Base-by-base conservation (phyloP, 2,329 filamentous ascomycete genomes). In the Aspergillus sp. region DNA sequence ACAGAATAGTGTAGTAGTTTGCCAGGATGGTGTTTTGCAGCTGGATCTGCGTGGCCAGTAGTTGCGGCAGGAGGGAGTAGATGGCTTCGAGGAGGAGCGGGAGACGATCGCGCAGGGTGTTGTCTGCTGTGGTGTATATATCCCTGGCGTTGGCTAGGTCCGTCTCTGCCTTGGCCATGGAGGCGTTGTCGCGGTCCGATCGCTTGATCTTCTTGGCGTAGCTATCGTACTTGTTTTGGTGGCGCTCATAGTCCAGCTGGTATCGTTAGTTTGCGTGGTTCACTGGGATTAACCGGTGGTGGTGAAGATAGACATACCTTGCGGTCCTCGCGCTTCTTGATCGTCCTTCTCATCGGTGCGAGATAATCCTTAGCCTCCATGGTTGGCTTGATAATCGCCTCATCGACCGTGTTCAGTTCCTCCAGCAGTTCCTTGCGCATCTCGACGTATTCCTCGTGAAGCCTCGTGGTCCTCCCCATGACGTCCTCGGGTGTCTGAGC, bases 321-420 rank as follows among this genome's bases (percentile, higher is more conserved):
- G 68, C 82, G 86, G 58, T 90, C 86, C 61, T 93, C 86, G 41
- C 88, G 75, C 66, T 88, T 89, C 70, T 91, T 93, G 60, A 94
- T 87, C 1, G 82, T 83, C 69, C 89, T 93, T 59, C 85, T 83
- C 62, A 93, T 75, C 2, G 85, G 82, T 53, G 82, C 79, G 49
- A 91, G 74, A 45, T 72, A 79, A 44, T 83, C 80, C 57, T 81
- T 84, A 5, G 85, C 85, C 44, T 84, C 78, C 48, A 78, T 79
- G 3, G 83, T 84, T 0, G 87, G 86, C 48, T 75, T 75, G 45
- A 90, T 78, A 52, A 93, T 77, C 54, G 80, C 79, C 7, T 73
- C 69, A 53, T 91, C 85, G 53, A 94, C 85, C 56, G 80, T 75
- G 47, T 71, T 74, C 47, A 93, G 73, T 60, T 93, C 88, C 49